Conservation (phyloP, 306 rosid genomes). For the Datisca glomerata region DNA sequence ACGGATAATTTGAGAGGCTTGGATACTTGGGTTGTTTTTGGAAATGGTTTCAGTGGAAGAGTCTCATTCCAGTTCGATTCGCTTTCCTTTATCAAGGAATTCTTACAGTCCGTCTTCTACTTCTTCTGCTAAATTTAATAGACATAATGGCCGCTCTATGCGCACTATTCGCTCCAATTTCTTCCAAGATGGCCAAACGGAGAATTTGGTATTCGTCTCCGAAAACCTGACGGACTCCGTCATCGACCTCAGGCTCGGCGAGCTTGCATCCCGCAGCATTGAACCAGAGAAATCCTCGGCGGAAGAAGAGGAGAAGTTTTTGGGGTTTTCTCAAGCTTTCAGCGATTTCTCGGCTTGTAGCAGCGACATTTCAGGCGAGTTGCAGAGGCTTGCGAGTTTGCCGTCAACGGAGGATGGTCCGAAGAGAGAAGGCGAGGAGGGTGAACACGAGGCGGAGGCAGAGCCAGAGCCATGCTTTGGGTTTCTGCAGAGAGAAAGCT, state of each 20-base stretch:
- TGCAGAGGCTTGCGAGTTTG: conserved; percentile 59
- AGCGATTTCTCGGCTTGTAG: conserved; percentile 78
- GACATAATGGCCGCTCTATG: conserved; percentile 69
- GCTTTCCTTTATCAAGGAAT: conserved; percentile 29
- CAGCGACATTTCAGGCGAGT: conserved; percentile 82
- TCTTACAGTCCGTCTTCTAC: conserved; percentile 23
- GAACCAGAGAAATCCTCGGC: conserved; percentile 22
- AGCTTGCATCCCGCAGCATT: conserved; percentile 44
- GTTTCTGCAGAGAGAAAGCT: conserved; percentile 63
- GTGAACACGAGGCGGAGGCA: conserved; percentile 1
- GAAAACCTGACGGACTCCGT: conserved; percentile 69
- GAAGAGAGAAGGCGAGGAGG: conserved; percentile 2
- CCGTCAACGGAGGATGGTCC: conserved; percentile 40
- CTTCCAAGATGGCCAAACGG: conserved; percentile 41
- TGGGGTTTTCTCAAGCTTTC: conserved; percentile 68
- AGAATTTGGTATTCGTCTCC: conserved; percentile 39
- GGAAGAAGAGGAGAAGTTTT: conserved; percentile 39
- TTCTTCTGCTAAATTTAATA: conserved; percentile 33
- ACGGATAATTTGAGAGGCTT: too few species aligned
- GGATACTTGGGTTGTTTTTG: neutral
- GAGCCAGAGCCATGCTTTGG: conserved; percentile 75
- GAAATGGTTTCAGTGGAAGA: conserved; percentile 75
- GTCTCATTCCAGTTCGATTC: conserved; percentile 43
- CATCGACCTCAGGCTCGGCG: conserved; percentile 75
- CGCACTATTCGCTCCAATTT: conserved; percentile 64